Conservation (phyloP, 2,329 filamentous ascomycete species). For the Diaporthe sp. region DNA sequence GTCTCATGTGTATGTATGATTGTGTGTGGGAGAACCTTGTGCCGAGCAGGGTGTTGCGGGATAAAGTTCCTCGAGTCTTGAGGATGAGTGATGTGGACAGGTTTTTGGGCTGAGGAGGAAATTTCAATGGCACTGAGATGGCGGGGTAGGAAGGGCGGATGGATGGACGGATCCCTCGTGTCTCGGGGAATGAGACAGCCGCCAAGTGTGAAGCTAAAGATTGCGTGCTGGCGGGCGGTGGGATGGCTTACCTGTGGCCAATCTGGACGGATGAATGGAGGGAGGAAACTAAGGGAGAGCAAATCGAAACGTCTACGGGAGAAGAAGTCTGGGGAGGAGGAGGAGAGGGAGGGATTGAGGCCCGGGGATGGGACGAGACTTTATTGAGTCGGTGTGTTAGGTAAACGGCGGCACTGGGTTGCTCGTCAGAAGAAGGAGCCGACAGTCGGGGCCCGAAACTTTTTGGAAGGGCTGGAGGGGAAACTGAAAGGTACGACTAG, state of each 20-base stretch:
- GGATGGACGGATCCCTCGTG: slow-evolving; percentile 4
- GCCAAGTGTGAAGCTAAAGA: slow-evolving; percentile 39
- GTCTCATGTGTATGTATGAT: slow-evolving; percentile 4
- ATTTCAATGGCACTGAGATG: slow-evolving; percentile 3
- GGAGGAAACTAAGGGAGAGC: not conserved
- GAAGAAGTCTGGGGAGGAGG: slow-evolving; percentile 13
- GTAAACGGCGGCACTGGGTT: not conserved
- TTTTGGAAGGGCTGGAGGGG: slow-evolving; percentile 13
- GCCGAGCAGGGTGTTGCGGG: not conserved
- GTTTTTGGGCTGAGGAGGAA: not conserved
- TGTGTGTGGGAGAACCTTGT: slow-evolving; percentile 5
- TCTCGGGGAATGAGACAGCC: slow-evolving; percentile 26
- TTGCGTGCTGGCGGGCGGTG: slow-evolving; percentile 45
- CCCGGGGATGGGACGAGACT: slow-evolving; percentile 26
- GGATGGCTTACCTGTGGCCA: slow-evolving; percentile 42
- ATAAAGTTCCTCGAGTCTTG: not conserved
- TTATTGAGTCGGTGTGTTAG: slow-evolving; percentile 30
- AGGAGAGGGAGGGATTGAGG: not conserved
- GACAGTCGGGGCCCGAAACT: slow-evolving; percentile 34
- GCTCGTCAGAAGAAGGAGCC: slow-evolving; percentile 29
- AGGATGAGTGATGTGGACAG: slow-evolving; percentile 5
- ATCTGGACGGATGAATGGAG: slow-evolving; percentile 17
- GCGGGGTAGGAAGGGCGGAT: slow-evolving; percentile 23
- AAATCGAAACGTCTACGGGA: slow-evolving; percentile 20
- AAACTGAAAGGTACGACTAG: not conserved